Conservation (phyloP, 352 stramenopile species). For the Pythium pyrilobum region DNA sequence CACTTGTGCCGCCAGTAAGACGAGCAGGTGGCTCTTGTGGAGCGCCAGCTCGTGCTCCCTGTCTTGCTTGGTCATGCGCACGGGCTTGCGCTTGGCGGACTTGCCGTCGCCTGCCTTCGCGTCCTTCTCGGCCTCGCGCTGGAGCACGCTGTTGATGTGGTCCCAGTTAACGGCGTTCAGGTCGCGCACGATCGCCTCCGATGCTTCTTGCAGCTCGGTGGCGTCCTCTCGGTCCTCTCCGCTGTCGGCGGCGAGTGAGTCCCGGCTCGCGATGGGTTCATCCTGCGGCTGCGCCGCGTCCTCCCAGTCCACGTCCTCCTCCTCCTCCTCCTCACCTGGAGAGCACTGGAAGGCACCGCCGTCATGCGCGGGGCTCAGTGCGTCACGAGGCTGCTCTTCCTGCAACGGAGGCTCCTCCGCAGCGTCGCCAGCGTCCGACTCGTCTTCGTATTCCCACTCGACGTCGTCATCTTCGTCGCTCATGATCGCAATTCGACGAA, state of each 20-base stretch:
- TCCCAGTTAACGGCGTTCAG: constrained; percentile 61
- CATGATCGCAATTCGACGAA: no score
- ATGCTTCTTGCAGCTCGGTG: background rate
- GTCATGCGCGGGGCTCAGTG: background rate
- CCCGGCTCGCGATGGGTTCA: constrained; percentile 9
- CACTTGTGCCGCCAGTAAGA: constrained; percentile 44
- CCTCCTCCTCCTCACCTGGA: constrained; percentile 33
- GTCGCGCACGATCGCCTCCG: constrained; percentile 13
- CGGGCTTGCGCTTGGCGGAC: constrained; percentile 12
- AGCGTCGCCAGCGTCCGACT: constrained; percentile 6
- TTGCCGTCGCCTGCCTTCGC: background rate
- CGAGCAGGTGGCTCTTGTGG: constrained; percentile 65
- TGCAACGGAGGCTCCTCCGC: background rate
- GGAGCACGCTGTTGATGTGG: constrained; percentile 54
- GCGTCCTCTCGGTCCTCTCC: constrained; percentile 1
- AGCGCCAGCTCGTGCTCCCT: constrained; percentile 55
- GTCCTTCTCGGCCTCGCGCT: constrained; percentile 24
- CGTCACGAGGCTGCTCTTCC: background rate
- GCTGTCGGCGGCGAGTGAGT: constrained; percentile 6
- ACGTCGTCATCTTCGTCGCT: constrained; percentile 16
- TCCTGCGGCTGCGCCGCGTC: constrained; percentile 23
- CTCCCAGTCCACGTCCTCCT: constrained; percentile 65
- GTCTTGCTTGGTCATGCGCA: constrained; percentile 57
- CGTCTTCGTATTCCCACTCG: constrained; percentile 21
- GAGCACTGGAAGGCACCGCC: constrained; percentile 40